phyloP scores from a whole-genome alignment of 1,139 yeast genomes.

The Candida glucosophila region DNA sequence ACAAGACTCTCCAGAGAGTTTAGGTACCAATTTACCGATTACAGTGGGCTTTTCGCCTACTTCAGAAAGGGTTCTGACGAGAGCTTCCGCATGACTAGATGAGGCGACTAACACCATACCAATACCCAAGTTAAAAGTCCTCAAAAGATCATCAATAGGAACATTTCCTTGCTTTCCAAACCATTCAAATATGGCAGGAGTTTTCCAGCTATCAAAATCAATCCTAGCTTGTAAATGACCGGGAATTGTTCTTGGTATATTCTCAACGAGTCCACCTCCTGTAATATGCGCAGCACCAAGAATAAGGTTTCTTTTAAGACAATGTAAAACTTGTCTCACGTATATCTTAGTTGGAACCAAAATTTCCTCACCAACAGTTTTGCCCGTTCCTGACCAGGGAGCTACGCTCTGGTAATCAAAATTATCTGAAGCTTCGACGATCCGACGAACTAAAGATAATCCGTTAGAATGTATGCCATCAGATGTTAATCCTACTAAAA shows the following conservation, averaged over 20 bases:
- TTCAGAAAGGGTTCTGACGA: constrained; percentile 42
- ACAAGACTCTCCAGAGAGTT: too few relatives aligned
- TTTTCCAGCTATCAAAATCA: constrained; percentile 73
- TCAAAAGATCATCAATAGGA: constrained; percentile 74
- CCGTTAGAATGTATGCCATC: constrained; percentile 97
- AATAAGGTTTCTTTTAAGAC: constrained; percentile 57
- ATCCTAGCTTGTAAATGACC: constrained; percentile 67
- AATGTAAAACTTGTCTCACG: constrained; percentile 80
- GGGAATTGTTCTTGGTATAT: constrained; percentile 93
- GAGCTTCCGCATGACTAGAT: constrained; percentile 50
- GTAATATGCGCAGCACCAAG: constrained; percentile 95
- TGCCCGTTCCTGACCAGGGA: constrained; percentile 69
- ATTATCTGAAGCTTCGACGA: constrained; percentile 67
- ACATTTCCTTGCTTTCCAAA: constrained; percentile 87
- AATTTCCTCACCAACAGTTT: constrained; percentile 77
- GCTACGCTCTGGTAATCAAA: constrained; percentile 64
- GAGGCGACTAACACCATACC: constrained; percentile 92
- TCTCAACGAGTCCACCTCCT: constrained; percentile 96
- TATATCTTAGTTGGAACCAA: constrained; percentile 89
- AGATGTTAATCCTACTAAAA: constrained; percentile 77
- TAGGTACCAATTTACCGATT: constrained; percentile 66
- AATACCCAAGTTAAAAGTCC: constrained; percentile 92
- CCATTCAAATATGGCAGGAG: constrained; percentile 90
- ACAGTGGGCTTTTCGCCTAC: constrained; percentile 72
- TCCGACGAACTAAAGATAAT: constrained; percentile 90